Evolutionary conservation across 192 early-diverging fungal species (phyloP).

Genomic region (Neocallimastix lanati): DNA sequence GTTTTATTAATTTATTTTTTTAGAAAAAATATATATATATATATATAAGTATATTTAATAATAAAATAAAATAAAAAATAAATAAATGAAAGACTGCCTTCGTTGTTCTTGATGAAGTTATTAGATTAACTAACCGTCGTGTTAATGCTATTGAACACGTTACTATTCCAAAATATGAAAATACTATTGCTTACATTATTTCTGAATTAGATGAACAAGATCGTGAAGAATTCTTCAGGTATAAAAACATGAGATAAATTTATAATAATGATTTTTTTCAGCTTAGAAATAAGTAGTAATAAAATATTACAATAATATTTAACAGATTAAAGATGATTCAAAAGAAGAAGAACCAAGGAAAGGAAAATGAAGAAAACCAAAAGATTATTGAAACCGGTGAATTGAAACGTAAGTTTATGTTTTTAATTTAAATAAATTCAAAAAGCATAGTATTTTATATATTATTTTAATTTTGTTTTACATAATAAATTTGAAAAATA

Average conservation of each 20-base stretch:
- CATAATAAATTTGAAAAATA: too few species aligned
- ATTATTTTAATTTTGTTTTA: too few species aligned
- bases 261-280: too few species aligned
- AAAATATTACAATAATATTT: background rate
- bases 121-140: conserved; percentile 94
- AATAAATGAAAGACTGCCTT: conserved; percentile 62
- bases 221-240: conserved; percentile 94
- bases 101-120: conserved; percentile 97
- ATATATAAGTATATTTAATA: too few species aligned
- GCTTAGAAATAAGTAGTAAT: too few species aligned
- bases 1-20: too few species aligned
- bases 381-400: background rate
- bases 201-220: conserved; percentile 97
- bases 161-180: conserved; percentile 95
- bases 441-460: too few species aligned
- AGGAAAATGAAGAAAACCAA: conserved; percentile 30
- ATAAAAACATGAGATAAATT: too few species aligned
- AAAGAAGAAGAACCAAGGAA: conserved; percentile 73
- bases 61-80: too few species aligned
- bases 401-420: background rate
- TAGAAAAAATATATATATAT: too few species aligned
- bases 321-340: conserved; percentile 90
- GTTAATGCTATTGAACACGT: conserved; percentile 99
- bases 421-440: too few species aligned
- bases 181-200: conserved; percentile 84